phyloP scores from a whole-genome alignment of 2,329 filamentous ascomycete genomes.

The Neoascochyta sp. region DNA sequence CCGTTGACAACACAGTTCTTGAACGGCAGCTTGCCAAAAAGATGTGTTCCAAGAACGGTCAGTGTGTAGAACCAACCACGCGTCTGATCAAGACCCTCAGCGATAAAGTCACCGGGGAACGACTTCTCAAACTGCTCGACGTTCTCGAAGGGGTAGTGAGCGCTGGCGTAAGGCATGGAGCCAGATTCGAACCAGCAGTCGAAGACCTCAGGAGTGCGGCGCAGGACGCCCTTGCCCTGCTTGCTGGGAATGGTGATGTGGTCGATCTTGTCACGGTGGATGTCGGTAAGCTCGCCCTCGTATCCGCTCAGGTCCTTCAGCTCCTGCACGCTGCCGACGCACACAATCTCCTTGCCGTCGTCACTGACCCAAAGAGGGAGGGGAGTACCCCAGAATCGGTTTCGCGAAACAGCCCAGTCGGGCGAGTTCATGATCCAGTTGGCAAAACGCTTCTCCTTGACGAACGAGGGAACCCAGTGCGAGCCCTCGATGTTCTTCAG shows the following conservation, averaged over 20 bases:
- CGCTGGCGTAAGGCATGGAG: slow-evolving; percentile 88
- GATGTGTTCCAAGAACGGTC: slow-evolving; percentile 79
- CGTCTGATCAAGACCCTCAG: slow-evolving; percentile 89
- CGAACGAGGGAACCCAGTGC: slow-evolving; percentile 86
- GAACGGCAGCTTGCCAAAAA: slow-evolving; percentile 82
- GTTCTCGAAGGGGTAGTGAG: slow-evolving; percentile 91
- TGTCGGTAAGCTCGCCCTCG: slow-evolving; percentile 73
- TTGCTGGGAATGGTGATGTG: slow-evolving; percentile 91
- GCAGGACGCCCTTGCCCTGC: slow-evolving; percentile 77
- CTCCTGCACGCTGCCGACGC: slow-evolving; percentile 79
- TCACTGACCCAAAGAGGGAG: slow-evolving; percentile 90
- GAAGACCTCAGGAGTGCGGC: slow-evolving; percentile 82
- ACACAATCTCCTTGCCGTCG: slow-evolving; percentile 80
- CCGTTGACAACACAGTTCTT: slow-evolving; percentile 96
- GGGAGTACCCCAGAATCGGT: slow-evolving; percentile 93
- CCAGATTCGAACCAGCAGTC: slow-evolving; percentile 98
- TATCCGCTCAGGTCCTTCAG: slow-evolving; percentile 84
- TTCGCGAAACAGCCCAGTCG: slow-evolving; percentile 94
- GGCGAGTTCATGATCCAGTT: slow-evolving; percentile 89
- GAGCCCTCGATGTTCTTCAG: slow-evolving; percentile 84
- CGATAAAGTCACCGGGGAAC: slow-evolving; percentile 92
- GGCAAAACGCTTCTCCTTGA: slow-evolving; percentile 86
- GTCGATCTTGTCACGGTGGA: slow-evolving; percentile 91
- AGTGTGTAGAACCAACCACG: slow-evolving; percentile 97
- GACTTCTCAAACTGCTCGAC: slow-evolving; percentile 72